Evolutionary conservation across 179 eudicot genomes (phyloP).

Genomic region (Gypsophila paniculata): DNA sequence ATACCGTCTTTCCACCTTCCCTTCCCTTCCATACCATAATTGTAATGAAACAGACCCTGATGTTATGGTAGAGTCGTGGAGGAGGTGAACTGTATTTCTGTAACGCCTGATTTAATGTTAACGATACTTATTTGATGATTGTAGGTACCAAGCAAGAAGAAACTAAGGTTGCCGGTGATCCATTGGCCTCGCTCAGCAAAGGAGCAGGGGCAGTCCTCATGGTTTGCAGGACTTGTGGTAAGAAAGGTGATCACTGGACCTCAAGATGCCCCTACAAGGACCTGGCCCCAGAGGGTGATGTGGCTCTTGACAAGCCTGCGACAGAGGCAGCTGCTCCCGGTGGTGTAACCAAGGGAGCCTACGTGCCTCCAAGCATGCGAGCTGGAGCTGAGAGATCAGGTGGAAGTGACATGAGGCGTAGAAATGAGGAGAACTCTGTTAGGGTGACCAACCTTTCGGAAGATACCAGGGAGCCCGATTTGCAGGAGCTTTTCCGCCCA

Average conservation of each 20-base stretch:
- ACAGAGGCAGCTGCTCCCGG: slow-evolving; percentile 31
- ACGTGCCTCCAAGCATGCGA: slow-evolving; percentile 60
- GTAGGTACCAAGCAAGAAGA: slow-evolving; percentile 41
- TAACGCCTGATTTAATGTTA: no score
- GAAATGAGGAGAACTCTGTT: slow-evolving; percentile 87
- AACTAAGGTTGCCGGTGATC: slow-evolving; percentile 36
- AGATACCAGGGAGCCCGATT: slow-evolving; percentile 79
- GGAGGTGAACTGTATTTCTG: no score
- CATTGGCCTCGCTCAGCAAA: slow-evolving; percentile 44
- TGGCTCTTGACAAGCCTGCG: slow-evolving; percentile 40
- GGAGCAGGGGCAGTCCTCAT: slow-evolving; percentile 66
- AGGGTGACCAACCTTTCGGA: slow-evolving; percentile 87
- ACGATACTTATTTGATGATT: no score
- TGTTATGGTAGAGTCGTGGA: no score
- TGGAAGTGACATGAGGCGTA: slow-evolving; percentile 60
- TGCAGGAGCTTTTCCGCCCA: slow-evolving; percentile 74
- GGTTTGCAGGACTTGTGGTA: slow-evolving; percentile 76
- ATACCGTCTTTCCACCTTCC: no score
- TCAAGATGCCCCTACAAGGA: slow-evolving; percentile 83
- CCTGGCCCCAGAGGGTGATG: slow-evolving; percentile 46
- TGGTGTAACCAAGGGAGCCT: slow-evolving; percentile 38
- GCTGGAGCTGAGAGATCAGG: slow-evolving; percentile 52
- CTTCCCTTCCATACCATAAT: no score
- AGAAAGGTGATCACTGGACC: slow-evolving; percentile 95
- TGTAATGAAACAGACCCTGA: no score